A percentile compares a stretch with the other conserved stretches of the same genome.
phyloP scores from a whole-genome alignment of 495 filamentous ascomycete species.

The Podospora pseudopauciseta region DNA sequence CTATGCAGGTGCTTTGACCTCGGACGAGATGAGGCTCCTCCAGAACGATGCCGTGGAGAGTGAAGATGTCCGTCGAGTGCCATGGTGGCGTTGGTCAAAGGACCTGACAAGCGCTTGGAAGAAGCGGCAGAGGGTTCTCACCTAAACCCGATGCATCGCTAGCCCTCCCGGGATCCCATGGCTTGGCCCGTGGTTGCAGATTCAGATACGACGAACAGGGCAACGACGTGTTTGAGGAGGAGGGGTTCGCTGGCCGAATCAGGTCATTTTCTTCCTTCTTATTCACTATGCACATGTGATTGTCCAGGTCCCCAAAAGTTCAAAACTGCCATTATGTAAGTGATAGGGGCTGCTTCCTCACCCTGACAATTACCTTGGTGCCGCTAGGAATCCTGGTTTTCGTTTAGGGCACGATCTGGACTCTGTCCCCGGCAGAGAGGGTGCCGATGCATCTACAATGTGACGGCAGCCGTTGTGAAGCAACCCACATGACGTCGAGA shows the following conservation, averaged over 20 bases:
- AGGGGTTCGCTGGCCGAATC: background rate
- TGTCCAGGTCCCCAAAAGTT: too few relatives aligned
- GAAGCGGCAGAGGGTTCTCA: background rate
- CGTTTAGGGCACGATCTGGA: too few relatives aligned
- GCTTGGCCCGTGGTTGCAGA: background rate
- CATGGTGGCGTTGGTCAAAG: background rate
- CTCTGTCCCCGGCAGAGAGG: background rate
- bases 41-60: background rate
- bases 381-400: too few relatives aligned
- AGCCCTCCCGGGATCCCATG: background rate
- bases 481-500: background rate
- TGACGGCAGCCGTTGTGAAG: too few relatives aligned
- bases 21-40: background rate
- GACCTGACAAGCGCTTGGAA: conserved; percentile 14
- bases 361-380: background rate
- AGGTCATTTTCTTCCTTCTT: background rate
- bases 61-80: background rate
- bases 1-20: background rate
- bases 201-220: background rate
- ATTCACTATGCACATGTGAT: background rate
- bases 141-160: background rate
- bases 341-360: background rate
- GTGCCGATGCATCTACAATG: background rate
- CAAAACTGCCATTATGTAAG: conserved; percentile 1
- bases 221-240: conserved; percentile 6